Evolutionary conservation across 345 rosid genomes (phyloP).

Genomic region (Syzygium aqueum): DNA sequence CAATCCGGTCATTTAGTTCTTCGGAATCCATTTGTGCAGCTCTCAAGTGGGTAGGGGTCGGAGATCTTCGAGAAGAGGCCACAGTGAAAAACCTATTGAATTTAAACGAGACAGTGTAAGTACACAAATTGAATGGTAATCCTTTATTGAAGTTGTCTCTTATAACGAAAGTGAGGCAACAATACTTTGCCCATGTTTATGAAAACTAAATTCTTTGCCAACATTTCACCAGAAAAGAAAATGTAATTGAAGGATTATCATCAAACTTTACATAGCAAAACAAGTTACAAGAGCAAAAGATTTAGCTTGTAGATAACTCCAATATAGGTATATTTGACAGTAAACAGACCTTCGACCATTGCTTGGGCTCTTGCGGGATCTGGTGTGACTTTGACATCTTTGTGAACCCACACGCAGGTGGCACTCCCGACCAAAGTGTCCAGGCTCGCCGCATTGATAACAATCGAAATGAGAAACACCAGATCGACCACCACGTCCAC

Average conservation of each 20-base stretch:
- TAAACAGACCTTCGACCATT: slow-evolving; percentile 4
- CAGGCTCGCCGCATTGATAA: slow-evolving; percentile 8
- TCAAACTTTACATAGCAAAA: background rate
- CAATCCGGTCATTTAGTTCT: background rate
- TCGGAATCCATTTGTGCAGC: background rate
- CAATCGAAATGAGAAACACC: slow-evolving; percentile 5
- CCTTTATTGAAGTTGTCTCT: background rate
- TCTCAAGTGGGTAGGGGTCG: background rate
- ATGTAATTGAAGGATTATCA: background rate
- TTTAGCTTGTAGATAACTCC: background rate
- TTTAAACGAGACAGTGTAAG: background rate
- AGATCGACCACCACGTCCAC: slow-evolving; percentile 6
- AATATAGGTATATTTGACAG: background rate
- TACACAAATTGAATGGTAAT: background rate
- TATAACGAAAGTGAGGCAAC: background rate
- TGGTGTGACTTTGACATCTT: background rate
- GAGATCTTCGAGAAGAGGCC: background rate
- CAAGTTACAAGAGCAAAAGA: background rate
- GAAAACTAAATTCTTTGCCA: background rate
- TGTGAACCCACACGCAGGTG: background rate
- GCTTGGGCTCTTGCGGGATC: slow-evolving; percentile 5
- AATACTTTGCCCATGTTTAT: background rate
- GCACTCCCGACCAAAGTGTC: slow-evolving; percentile 7
- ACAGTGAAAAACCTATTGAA: background rate
- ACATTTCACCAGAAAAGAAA: background rate